phyloP scores from a whole-genome alignment of 495 filamentous ascomycete genomes.

The Symbiotaphrina buchneri region DNA sequence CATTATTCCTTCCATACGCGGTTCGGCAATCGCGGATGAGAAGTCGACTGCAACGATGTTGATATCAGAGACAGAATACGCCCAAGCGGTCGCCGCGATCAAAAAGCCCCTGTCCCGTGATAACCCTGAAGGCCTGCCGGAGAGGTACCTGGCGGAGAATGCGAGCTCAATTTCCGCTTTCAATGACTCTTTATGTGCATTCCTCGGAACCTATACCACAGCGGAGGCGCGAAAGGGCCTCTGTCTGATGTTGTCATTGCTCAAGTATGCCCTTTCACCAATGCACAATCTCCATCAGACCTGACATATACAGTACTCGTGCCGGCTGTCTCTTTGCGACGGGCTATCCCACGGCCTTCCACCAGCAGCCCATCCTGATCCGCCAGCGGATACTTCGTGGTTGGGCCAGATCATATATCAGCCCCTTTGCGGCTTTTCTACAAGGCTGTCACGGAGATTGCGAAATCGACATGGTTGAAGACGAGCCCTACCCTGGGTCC shows the following conservation, averaged over 20 bases:
- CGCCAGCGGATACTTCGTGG: slow-evolving; percentile 35
- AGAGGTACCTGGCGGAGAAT: slow-evolving; percentile 25
- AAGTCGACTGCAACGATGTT: neutral
- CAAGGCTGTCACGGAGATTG: slow-evolving; percentile 29
- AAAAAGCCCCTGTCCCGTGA: slow-evolving; percentile 4
- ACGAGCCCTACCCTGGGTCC: slow-evolving; percentile 30
- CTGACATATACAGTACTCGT: slow-evolving; percentile 26
- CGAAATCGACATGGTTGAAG: slow-evolving; percentile 33
- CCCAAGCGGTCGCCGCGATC: slow-evolving; percentile 3
- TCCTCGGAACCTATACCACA: too few relatives aligned
- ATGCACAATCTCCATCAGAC: neutral
- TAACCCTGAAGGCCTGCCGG: slow-evolving; percentile 5
- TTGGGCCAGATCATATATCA: slow-evolving; percentile 35
- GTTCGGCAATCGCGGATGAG: neutral
- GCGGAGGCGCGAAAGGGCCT: slow-evolving; percentile 26
- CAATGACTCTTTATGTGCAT: slow-evolving; percentile 13
- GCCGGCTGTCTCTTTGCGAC: slow-evolving; percentile 45
- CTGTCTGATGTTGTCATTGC: slow-evolving; percentile 23
- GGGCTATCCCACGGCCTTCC: slow-evolving; percentile 34
- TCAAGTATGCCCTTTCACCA: slow-evolving; percentile 22
- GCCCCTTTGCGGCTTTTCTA: slow-evolving; percentile 30
- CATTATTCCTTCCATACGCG: slow-evolving; percentile 24
- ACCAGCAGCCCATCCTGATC: slow-evolving; percentile 33
- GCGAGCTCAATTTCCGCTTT: slow-evolving; percentile 24
- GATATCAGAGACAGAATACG: slow-evolving; percentile 7